Conservation (phyloP, 768 basidiomycete genomes). For the Russula vinacea region DNA sequence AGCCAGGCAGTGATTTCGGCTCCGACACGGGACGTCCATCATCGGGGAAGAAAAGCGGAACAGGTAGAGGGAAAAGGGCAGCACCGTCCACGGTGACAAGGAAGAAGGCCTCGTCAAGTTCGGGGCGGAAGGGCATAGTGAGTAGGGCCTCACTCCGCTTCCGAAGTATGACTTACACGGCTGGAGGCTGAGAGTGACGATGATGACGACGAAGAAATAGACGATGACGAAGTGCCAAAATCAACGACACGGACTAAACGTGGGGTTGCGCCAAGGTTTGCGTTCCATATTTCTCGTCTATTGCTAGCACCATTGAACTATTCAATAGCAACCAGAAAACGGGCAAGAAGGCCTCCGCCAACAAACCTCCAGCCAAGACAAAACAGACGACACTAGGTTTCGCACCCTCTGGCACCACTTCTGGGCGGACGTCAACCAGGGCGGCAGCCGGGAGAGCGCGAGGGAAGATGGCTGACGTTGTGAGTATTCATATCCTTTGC, state of each 20-base stretch:
- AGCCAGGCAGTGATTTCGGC: slow-evolving; percentile 31
- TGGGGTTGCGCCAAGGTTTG: slow-evolving; percentile 62
- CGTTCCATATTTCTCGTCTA: slow-evolving; percentile 1
- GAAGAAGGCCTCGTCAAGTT: slow-evolving; percentile 30
- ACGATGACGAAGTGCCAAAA: slow-evolving; percentile 47
- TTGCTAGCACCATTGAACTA: neutral
- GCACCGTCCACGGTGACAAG: slow-evolving; percentile 34
- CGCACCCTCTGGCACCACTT: slow-evolving; percentile 45
- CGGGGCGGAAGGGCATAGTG: slow-evolving; percentile 40
- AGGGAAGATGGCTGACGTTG: slow-evolving; percentile 53
- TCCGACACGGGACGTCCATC: slow-evolving; percentile 30
- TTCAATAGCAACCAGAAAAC: slow-evolving; percentile 37
- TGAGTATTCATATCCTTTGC: slow-evolving; percentile 34
- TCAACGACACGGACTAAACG: slow-evolving; percentile 60
- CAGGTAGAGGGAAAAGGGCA: slow-evolving; percentile 37
- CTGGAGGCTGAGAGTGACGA: slow-evolving; percentile 60
- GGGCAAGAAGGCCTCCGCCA: slow-evolving; percentile 54
- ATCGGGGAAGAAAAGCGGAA: slow-evolving; percentile 32
- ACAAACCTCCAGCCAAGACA: slow-evolving; percentile 39
- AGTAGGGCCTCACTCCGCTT: neutral
- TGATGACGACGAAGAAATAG: slow-evolving; percentile 50
- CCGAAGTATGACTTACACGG: slow-evolving; percentile 41
- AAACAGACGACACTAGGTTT: slow-evolving; percentile 63
- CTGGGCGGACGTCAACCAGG: slow-evolving; percentile 50
- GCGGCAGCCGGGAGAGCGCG: slow-evolving; percentile 68